Conservation (phyloP, 2,329 filamentous ascomycete genomes). For the Penicillium sp. region DNA sequence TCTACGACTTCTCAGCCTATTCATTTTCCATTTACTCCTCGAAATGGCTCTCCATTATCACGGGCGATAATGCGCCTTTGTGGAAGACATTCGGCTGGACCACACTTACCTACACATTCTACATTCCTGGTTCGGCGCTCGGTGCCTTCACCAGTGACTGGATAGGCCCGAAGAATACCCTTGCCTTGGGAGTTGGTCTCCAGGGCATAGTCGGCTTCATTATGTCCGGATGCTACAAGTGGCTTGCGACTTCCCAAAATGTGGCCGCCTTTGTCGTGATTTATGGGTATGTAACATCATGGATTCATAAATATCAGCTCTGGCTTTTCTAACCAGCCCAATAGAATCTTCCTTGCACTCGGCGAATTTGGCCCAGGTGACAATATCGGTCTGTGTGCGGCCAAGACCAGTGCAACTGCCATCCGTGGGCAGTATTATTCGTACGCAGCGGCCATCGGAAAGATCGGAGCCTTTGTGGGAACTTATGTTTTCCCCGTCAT, state of each 20-base stretch:
- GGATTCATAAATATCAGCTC: background rate
- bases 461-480: constrained; percentile 74
- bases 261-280: constrained; percentile 78
- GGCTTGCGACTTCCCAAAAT: constrained; percentile 67
- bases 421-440: constrained; percentile 78
- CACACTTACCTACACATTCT: constrained; percentile 85
- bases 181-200: constrained; percentile 70
- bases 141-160: constrained; percentile 79
- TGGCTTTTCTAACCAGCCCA: background rate
- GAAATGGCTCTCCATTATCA: constrained; percentile 61
- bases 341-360: constrained; percentile 70
- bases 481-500: constrained; percentile 81
- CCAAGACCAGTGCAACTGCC: constrained; percentile 85
- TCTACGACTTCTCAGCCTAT: constrained; percentile 85
- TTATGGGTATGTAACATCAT: constrained; percentile 59
- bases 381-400: constrained; percentile 85
- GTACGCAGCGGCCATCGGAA: constrained; percentile 52
- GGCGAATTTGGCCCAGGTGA: constrained; percentile 86
- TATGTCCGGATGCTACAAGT: constrained; percentile 79
- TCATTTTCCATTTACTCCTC: constrained; percentile 85
- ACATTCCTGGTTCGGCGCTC: constrained; percentile 78
- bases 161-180: constrained; percentile 75
- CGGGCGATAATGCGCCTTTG: constrained; percentile 64
- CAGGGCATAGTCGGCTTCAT: constrained; percentile 84
- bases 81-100: constrained; percentile 88